A percentile compares a stretch with the other conserved stretches of the same genome.
phyloP scores from a whole-genome alignment of 1,284 basidiomycete species.

The Neotropicomus parvogracilis region DNA sequence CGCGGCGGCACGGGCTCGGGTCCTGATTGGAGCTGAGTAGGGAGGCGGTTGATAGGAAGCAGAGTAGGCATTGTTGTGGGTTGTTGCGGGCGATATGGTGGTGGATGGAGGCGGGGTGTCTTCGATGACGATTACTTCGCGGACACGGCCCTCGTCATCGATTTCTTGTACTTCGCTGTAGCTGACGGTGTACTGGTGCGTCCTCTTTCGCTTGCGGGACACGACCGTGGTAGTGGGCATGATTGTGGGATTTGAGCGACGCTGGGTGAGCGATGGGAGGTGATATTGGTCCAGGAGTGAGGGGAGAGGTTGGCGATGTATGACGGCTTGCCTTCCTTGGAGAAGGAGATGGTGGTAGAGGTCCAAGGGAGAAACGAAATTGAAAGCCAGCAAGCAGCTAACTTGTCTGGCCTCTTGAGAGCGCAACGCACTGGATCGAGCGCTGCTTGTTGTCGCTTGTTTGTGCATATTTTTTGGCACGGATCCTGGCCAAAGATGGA shows the following conservation, averaged over 20 bases:
- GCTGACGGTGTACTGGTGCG: constrained; percentile 72
- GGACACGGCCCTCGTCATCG: constrained; percentile 65
- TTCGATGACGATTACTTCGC: constrained; percentile 85
- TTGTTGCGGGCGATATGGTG: constrained; percentile 68
- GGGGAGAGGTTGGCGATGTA: constrained; percentile 54
- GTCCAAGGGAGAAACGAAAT: constrained; percentile 31
- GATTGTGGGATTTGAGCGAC: constrained; percentile 41
- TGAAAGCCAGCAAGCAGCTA: constrained; percentile 39
- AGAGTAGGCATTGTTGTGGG: constrained; percentile 62
- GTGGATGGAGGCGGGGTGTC: constrained; percentile 79
- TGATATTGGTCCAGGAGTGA: constrained; percentile 58
- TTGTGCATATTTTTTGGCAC: constrained; percentile 17
- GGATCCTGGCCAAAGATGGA: constrained; percentile 17
- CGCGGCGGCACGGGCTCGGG: constrained; percentile 75
- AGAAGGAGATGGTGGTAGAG: constrained; percentile 46
- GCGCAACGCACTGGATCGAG: constrained; percentile 35
- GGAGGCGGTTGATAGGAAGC: constrained; percentile 73
- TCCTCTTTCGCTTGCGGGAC: constrained; percentile 77
- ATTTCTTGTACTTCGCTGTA: constrained; percentile 83
- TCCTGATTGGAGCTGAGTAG: constrained; percentile 70
- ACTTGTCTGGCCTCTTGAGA: constrained; percentile 33
- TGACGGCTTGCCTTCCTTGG: constrained; percentile 62
- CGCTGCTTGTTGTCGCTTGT: constrained; percentile 30
- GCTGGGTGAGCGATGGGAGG: constrained; percentile 41
- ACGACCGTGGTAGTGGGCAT: constrained; percentile 62